Percentiles rank a stretch among this genome's conserved stretches.
Evolutionary conservation across 2,329 filamentous ascomycete genomes (phyloP).

Genomic region (Hypomyces rosellus): DNA sequence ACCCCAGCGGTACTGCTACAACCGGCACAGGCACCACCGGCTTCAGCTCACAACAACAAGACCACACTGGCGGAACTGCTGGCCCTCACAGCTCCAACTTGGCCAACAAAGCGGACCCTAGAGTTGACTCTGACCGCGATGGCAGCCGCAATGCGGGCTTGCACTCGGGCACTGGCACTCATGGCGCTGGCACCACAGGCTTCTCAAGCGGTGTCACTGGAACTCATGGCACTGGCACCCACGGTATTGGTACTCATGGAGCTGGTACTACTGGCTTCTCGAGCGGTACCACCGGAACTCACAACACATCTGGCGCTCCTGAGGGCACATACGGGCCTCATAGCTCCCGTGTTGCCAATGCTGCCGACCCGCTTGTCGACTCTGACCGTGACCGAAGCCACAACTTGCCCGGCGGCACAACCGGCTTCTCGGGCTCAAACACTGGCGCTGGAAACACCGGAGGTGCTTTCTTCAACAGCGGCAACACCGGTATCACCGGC

Average conservation of each 20-base stretch:
- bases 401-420: slow-evolving; percentile 7
- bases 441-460: slow-evolving; percentile 9
- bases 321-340: slow-evolving; percentile 38
- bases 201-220: slow-evolving; percentile 16
- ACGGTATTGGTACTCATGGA: background rate
- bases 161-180: slow-evolving; percentile 9
- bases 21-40: slow-evolving; percentile 10
- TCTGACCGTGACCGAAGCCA: slow-evolving; percentile 17
- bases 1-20: slow-evolving; percentile 26
- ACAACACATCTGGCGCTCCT: slow-evolving; percentile 12
- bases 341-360: slow-evolving; percentile 38
- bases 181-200: slow-evolving; percentile 2
- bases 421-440: background rate
- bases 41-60: slow-evolving; percentile 8
- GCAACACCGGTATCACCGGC: background rate
- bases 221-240: background rate
- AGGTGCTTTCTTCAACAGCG: slow-evolving; percentile 3
- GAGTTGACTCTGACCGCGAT: slow-evolving; percentile 48
- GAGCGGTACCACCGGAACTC: slow-evolving; percentile 15
- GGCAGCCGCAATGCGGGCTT: slow-evolving; percentile 23
- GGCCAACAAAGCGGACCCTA: slow-evolving; percentile 46
- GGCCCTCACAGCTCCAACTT: slow-evolving; percentile 41
- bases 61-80: slow-evolving; percentile 13
- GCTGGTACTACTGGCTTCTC: slow-evolving; percentile 10
- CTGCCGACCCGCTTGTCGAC: slow-evolving; percentile 46